These are phyloP conservation scores for Penicillium sp. DNA, from an alignment of 2,329 filamentous ascomycete genomes.

Conservation along the genomic window DNA sequence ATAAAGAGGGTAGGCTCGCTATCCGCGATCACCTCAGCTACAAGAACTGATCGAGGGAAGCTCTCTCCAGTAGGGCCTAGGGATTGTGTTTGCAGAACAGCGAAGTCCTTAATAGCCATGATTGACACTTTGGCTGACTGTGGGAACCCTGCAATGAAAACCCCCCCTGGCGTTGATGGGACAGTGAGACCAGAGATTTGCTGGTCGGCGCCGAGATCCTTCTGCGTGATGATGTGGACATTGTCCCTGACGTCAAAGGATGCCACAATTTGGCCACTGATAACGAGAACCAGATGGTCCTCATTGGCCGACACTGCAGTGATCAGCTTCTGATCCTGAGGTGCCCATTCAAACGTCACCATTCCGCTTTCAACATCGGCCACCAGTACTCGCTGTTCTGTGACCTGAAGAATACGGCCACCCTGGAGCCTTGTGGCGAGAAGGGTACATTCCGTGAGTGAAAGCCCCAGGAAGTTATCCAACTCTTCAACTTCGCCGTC, in stretches of 20 bases:
- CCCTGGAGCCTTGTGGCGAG: slow-evolving; percentile 64
- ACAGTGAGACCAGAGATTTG: slow-evolving; percentile 85
- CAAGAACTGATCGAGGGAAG: slow-evolving; percentile 75
- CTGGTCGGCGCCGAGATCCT: slow-evolving; percentile 63
- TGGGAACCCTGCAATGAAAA: slow-evolving; percentile 86
- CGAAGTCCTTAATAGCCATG: slow-evolving; percentile 64
- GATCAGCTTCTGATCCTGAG: slow-evolving; percentile 55
- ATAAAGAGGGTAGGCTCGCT: slow-evolving; percentile 77
- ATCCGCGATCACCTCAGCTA: slow-evolving; percentile 69
- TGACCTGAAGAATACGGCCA: slow-evolving; percentile 72
- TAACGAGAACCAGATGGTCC: slow-evolving; percentile 67
- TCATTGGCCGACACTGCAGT: slow-evolving; percentile 75
- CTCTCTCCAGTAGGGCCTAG: slow-evolving; percentile 67
- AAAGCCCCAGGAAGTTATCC: slow-evolving; percentile 69
- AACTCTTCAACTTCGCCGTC: slow-evolving; percentile 83
- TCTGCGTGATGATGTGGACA: slow-evolving; percentile 57
- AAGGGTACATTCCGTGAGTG: slow-evolving; percentile 69
- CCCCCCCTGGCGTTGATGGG: slow-evolving; percentile 58
- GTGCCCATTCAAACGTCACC: slow-evolving; percentile 47
- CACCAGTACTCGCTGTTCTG: slow-evolving; percentile 60
- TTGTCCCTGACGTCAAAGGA: slow-evolving; percentile 63
- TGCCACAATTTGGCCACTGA: slow-evolving; percentile 70
- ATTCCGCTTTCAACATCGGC: slow-evolving; percentile 55
- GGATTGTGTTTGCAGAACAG: slow-evolving; percentile 63
- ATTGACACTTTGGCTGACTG: slow-evolving; percentile 76